These are phyloP conservation scores for Penicillium griseofulvum DNA, from an alignment of 2,329 filamentous ascomycete genomes.

Conservation along the genomic window DNA sequence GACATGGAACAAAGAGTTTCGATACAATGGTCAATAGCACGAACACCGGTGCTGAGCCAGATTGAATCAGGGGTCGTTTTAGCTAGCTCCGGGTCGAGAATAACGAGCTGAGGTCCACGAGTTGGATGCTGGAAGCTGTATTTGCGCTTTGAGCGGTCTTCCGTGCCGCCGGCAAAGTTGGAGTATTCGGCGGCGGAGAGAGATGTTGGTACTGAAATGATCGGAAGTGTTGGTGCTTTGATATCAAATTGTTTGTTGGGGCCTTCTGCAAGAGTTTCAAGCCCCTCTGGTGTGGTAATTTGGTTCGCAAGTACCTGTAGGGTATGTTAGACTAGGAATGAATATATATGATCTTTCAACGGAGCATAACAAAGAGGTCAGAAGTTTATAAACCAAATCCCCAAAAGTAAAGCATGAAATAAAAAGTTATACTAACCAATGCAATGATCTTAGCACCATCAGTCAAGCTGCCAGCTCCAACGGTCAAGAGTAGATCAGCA, in stretches of 20 bases:
- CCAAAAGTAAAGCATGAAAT: neutral
- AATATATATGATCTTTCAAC: neutral
- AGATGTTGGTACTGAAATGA: constrained; percentile 44
- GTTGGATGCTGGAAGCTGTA: constrained; percentile 38
- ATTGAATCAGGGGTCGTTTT: constrained; percentile 52
- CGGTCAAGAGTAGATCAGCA: constrained; percentile 53
- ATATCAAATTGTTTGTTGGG: constrained; percentile 26
- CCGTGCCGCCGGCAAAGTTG: constrained; percentile 40
- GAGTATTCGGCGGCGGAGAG: constrained; percentile 46
- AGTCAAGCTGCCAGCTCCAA: constrained; percentile 57
- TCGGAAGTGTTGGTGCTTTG: constrained; percentile 28
- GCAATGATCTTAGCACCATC: constrained; percentile 56
- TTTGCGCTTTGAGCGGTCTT: constrained; percentile 37
- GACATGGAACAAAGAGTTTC: constrained; percentile 52
- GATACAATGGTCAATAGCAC: constrained; percentile 58
- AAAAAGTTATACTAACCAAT: constrained; percentile 33
- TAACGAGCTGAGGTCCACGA: constrained; percentile 51
- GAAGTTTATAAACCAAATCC: neutral
- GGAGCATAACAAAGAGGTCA: neutral
- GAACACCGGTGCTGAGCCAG: constrained; percentile 59
- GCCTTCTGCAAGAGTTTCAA: constrained; percentile 37
- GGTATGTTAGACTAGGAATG: constrained; percentile 1
- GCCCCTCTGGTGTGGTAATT: constrained; percentile 37
- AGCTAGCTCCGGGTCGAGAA: constrained; percentile 56
- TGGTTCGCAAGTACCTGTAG: constrained; percentile 50